Conservation (phyloP, 2,329 filamentous ascomycete species). For the Penicillium sp. region DNA sequence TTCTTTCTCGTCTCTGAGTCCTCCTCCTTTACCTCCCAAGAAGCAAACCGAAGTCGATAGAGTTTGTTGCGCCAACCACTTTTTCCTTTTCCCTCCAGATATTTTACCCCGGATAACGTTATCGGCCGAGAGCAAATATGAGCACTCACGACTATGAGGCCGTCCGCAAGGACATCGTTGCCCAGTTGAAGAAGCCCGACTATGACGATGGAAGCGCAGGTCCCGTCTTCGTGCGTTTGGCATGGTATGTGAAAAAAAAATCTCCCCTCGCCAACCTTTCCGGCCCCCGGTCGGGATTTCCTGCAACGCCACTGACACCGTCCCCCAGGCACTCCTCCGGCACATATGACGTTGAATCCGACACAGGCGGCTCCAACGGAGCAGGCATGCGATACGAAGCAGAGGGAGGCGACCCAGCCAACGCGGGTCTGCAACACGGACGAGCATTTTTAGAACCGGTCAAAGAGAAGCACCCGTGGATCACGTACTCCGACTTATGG, state of each 20-base stretch:
- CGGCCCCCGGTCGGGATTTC: slow-evolving; percentile 5
- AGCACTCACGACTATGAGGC: slow-evolving; percentile 45
- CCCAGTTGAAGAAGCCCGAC: slow-evolving; percentile 59
- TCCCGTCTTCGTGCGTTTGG: slow-evolving; percentile 64
- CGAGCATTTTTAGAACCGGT: slow-evolving; percentile 65
- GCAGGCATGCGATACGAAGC: slow-evolving; percentile 67
- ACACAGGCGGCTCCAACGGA: slow-evolving; percentile 65
- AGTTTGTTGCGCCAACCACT: slow-evolving; percentile 5
- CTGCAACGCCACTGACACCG: not conserved
- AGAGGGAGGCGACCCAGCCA: slow-evolving; percentile 65
- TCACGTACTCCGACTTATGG: slow-evolving; percentile 68
- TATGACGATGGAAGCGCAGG: slow-evolving; percentile 68
- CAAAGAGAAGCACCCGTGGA: slow-evolving; percentile 61
- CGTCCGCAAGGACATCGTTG: slow-evolving; percentile 57
- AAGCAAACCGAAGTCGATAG: not conserved
- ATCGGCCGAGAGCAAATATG: slow-evolving; percentile 34
- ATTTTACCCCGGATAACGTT: slow-evolving; percentile 15
- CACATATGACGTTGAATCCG: slow-evolving; percentile 60
- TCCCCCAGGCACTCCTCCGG: slow-evolving; percentile 60
- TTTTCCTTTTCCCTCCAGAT: not conserved
- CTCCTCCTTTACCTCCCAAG: not conserved
- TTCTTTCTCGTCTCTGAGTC: slow-evolving; percentile 7
- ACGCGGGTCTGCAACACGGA: slow-evolving; percentile 65
- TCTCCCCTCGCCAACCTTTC: not conserved
- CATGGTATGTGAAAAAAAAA: slow-evolving; percentile 50